A percentile compares a stretch with the other conserved stretches of the same genome.
Evolutionary conservation across 2,329 filamentous ascomycete genomes (phyloP).

Genomic region (Penicillium fuscoglaucum): DNA sequence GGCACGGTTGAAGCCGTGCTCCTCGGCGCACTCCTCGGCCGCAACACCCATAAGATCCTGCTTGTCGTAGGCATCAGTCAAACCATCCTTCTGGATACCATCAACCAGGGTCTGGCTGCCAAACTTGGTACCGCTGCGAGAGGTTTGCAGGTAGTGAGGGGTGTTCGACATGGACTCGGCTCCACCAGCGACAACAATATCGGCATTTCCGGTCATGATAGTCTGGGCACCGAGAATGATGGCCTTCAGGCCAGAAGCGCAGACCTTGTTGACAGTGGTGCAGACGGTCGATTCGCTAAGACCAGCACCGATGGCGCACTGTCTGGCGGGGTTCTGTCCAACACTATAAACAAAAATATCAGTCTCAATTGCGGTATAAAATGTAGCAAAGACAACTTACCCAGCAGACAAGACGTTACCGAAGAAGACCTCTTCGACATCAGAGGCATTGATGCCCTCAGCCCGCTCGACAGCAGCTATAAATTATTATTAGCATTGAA

Average conservation of each 20-base stretch:
- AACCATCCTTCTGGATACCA: constrained; percentile 88
- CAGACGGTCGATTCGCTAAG: constrained; percentile 76
- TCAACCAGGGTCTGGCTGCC: constrained; percentile 87
- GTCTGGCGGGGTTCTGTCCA: constrained; percentile 92
- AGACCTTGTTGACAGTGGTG: constrained; percentile 99
- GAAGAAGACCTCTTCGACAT: constrained; percentile 96
- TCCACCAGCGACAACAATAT: constrained; percentile 89
- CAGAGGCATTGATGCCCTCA: constrained; percentile 79
- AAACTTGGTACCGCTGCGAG: constrained; percentile 89
- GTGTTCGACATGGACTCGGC: constrained; percentile 98
- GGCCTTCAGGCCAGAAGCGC: constrained; percentile 91
- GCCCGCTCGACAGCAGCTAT: constrained; percentile 78
- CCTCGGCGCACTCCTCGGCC: constrained; percentile 85
- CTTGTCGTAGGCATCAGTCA: constrained; percentile 87
- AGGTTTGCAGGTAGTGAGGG: constrained; percentile 88
- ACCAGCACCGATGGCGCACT: constrained; percentile 87
- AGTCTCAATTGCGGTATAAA: constrained; percentile 7
- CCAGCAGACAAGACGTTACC: constrained; percentile 97
- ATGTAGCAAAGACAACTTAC: constrained; percentile 52
- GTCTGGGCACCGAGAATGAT: constrained; percentile 93
- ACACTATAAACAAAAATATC: constrained; percentile 57
- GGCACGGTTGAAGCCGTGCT: constrained; percentile 78
- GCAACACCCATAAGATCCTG: constrained; percentile 96
- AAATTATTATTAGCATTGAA: constrained; percentile 17
- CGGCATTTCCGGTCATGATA: constrained; percentile 93